Percentiles rank a stretch among this genome's conserved stretches.
These are phyloP conservation scores for Boletus rubroflammeus DNA, from an alignment of 768 basidiomycete genomes.

Conservation along the genomic window DNA sequence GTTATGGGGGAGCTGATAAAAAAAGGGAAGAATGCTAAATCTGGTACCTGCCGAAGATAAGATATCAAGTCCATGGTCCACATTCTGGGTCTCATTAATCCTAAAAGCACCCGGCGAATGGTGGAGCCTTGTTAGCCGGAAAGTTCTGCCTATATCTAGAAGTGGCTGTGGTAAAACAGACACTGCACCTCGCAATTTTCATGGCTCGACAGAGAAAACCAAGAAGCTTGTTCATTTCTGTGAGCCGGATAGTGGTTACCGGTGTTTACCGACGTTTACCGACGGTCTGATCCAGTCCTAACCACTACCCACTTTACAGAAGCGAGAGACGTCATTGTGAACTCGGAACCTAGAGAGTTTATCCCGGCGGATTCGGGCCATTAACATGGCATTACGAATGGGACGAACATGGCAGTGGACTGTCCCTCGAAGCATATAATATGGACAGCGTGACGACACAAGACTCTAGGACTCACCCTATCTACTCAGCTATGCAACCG, in stretches of 20 bases:
- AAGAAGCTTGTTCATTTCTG: background rate
- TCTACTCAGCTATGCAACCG: constrained; percentile 12
- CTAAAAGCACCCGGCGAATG: background rate
- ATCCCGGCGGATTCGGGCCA: background rate
- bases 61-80: background rate
- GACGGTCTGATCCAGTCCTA: too few relatives aligned
- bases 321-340: too few relatives aligned
- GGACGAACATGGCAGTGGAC: constrained; percentile 1
- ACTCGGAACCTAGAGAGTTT: background rate
- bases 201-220: background rate
- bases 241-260: too few relatives aligned
- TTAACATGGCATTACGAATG: background rate
- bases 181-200: too few relatives aligned
- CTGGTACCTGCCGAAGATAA: background rate
- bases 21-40: background rate
- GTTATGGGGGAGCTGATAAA: background rate
- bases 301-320: too few relatives aligned
- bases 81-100: background rate
- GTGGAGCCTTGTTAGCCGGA: constrained; percentile 4
- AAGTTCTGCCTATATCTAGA: background rate
- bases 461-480: constrained; percentile 9
- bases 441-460: background rate
- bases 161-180: background rate
- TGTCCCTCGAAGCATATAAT: constrained; percentile 11
- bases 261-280: too few relatives aligned